Conservation (phyloP, 2,329 filamentous ascomycete species). For the Cytospora paraplurivora region DNA sequence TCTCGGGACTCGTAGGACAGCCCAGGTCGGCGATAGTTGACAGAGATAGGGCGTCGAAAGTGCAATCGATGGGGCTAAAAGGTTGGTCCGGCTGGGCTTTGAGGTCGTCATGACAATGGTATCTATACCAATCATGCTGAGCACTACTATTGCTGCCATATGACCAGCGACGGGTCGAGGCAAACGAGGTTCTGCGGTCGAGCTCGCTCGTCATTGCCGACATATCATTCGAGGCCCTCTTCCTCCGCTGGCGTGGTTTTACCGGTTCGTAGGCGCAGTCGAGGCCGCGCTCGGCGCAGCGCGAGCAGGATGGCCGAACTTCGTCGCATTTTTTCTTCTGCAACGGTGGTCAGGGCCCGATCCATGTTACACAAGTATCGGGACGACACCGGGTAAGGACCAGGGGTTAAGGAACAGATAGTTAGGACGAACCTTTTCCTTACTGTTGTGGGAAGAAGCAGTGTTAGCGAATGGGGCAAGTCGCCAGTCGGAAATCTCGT, state of each 20-base stretch:
- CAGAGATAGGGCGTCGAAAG: slow-evolving; percentile 24
- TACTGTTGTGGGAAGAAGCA: slow-evolving; percentile 40
- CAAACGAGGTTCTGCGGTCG: slow-evolving; percentile 30
- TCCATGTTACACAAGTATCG: neutral
- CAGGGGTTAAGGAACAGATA: neutral
- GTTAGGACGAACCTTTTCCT: slow-evolving; percentile 52
- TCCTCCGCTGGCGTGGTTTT: slow-evolving; percentile 45
- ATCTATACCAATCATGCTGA: slow-evolving; percentile 24
- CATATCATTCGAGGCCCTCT: slow-evolving; percentile 38
- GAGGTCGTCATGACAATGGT: neutral
- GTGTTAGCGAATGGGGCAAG: slow-evolving; percentile 30
- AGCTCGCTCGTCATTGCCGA: slow-evolving; percentile 22
- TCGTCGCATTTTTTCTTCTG: slow-evolving; percentile 64
- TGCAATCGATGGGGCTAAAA: slow-evolving; percentile 25
- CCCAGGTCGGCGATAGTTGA: slow-evolving; percentile 19
- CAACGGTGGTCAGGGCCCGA: slow-evolving; percentile 10
- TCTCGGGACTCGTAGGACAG: slow-evolving; percentile 8
- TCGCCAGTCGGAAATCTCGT: slow-evolving; percentile 2
- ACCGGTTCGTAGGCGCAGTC: slow-evolving; percentile 55
- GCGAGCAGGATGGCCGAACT: slow-evolving; percentile 51
- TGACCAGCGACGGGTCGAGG: slow-evolving; percentile 35
- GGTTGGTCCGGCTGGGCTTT: slow-evolving; percentile 22
- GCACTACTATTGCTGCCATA: slow-evolving; percentile 22
- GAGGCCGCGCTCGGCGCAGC: slow-evolving; percentile 52
- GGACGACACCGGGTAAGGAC: neutral